Evolutionary conservation across 164 flowering plant genomes (phyloP).

Genomic region (Piper longum): DNA sequence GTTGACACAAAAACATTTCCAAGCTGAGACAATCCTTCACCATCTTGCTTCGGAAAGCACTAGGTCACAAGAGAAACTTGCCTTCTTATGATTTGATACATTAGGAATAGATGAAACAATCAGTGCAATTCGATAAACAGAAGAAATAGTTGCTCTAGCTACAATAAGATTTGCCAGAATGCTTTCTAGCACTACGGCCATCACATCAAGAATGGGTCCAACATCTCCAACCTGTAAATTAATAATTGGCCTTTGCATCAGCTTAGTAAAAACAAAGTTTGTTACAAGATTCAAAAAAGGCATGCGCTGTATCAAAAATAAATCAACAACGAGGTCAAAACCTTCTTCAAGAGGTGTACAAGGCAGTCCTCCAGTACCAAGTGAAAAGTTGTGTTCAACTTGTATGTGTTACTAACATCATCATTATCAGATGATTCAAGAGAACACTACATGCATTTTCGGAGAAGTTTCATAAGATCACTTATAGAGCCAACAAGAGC

Average conservation of each 20-base stretch:
- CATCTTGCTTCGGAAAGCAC: too few species aligned
- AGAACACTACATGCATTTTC: constrained; percentile 60
- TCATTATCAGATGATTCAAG: constrained; percentile 27
- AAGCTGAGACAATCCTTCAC: neutral
- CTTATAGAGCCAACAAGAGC: constrained; percentile 47
- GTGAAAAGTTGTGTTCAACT: constrained; percentile 38
- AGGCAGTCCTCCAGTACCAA: constrained; percentile 59
- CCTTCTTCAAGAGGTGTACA: constrained; percentile 55
- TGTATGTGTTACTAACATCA: constrained; percentile 16
- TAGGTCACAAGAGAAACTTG: constrained; percentile 10
- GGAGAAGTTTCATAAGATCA: constrained; percentile 65
- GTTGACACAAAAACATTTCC: neutral
- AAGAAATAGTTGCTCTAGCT: constrained; percentile 53
- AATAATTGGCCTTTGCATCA: constrained; percentile 2
- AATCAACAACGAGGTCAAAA: constrained; percentile 13
- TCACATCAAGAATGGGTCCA: constrained; percentile 80
- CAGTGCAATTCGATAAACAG: constrained; percentile 54
- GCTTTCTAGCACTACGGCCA: constrained; percentile 69
- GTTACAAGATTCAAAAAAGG: neutral
- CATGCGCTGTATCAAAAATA: neutral
- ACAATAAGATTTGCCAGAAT: constrained; percentile 28
- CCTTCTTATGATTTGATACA: constrained; percentile 57
- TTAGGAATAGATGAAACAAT: constrained; percentile 52
- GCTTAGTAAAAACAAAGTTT: neutral
- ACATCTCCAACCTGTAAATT: constrained; percentile 67